Evolutionary conservation across 768 basidiomycete genomes (phyloP), one percentile per base, ranked within the genome.

Genomic region (Auricularia cornea): DNA sequence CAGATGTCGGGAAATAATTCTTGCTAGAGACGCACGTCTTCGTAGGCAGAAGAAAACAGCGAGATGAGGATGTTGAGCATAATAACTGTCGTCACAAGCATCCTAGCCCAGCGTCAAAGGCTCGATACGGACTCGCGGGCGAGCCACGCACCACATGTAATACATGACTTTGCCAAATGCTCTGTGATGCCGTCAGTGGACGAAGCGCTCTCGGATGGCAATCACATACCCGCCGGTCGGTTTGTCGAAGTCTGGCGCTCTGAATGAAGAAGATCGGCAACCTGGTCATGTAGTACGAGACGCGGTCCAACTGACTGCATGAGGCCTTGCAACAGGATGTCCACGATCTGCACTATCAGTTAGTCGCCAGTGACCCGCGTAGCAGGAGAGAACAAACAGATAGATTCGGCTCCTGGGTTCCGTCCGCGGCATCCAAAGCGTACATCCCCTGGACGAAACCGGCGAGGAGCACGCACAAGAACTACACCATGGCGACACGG

Each of bases 1-100:
- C 23, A 38, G 5, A 59, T n/a, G 23, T 6, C 16, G 40, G 31
- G 35, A 60, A 51, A 52, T 6, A 26, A 23, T 16, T 59, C 18
- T 18, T 41, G 14, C 30, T 2, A 52, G 5, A 29, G n/a, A 76
- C 82, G 72, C 62, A 91, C 92, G 68, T 94, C 94, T 12, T 87
- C 84, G 70, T 96, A 96, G 1, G 94, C 93, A 59, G 93, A 92
- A 20, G 94, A 87, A 72, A 97, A 97, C 68, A 98, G 77, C n/a
- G 94, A 97, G 68, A 98, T 94, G 70, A 98, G 81, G 70, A 98
- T 86, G 71, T 98, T 98, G 72, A 97, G 83, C 59, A 97, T 80
- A 61, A 98, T 83, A 59, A 97, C 82, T 20, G 85, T 89, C 2
- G 91, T 88, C 26, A 86, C 82, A 61, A 92, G 82, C 74, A 88